Evolutionary conservation across 2,329 filamentous ascomycete genomes (phyloP).

Genomic region (Penicillium sp.): DNA sequence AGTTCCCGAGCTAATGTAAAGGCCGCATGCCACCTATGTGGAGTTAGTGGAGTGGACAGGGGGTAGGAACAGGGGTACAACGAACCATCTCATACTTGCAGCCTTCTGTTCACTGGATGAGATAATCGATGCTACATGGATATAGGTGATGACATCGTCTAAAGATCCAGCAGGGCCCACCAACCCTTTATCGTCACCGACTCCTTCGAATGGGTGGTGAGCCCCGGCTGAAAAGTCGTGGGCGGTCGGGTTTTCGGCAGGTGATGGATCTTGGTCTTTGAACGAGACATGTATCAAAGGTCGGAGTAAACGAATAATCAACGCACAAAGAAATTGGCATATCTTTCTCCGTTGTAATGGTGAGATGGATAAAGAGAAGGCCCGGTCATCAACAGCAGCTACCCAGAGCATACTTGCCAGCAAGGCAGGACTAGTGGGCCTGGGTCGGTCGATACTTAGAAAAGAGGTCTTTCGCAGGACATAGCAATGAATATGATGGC

Average conservation of each 20-base stretch:
- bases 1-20: constrained; percentile 87
- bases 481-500: constrained; percentile 84
- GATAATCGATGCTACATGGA: constrained; percentile 85
- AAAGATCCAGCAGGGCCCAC: constrained; percentile 65
- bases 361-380: constrained; percentile 76
- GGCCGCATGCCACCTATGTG: constrained; percentile 72
- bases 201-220: constrained; percentile 46
- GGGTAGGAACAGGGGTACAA: background rate
- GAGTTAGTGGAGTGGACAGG: constrained; percentile 5
- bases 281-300: constrained; percentile 76
- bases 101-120: constrained; percentile 94
- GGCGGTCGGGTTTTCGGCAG: constrained; percentile 47
- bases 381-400: constrained; percentile 88
- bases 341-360: constrained; percentile 79
- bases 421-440: constrained; percentile 78
- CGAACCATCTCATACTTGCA: constrained; percentile 77
- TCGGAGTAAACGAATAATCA: constrained; percentile 79
- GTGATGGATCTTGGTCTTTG: constrained; percentile 46
- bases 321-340: constrained; percentile 81
- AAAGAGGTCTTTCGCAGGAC: constrained; percentile 86
- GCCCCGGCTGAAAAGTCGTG: constrained; percentile 74
- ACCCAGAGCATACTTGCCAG: constrained; percentile 97
- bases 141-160: constrained; percentile 88
- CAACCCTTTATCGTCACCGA: constrained; percentile 54
- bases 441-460: constrained; percentile 73